Conservation (phyloP, 129 eudicot species). For the Lonicera japonica region DNA sequence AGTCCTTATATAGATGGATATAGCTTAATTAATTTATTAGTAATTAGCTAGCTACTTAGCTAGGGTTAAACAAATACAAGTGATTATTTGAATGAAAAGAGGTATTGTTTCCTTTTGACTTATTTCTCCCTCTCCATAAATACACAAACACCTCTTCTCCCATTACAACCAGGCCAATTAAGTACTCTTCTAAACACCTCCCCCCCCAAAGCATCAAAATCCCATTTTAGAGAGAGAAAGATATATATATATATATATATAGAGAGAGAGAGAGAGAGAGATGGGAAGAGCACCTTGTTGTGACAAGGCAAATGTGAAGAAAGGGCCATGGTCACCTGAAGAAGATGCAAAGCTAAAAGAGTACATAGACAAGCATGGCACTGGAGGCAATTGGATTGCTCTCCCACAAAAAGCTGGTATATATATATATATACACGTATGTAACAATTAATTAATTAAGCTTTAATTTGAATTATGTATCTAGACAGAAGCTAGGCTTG, state of each 20-base stretch:
- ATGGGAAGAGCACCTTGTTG: slow-evolving; percentile 90
- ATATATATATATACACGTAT: not conserved
- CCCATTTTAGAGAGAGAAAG: not conserved
- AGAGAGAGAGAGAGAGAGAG: slow-evolving; percentile 20
- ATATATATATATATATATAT: too few species aligned
- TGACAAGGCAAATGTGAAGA: slow-evolving; percentile 76
- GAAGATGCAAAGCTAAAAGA: slow-evolving; percentile 65
- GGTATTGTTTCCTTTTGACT: slow-evolving; percentile 37
- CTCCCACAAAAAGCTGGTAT: slow-evolving; percentile 74
- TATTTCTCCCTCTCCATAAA: slow-evolving; percentile 26
- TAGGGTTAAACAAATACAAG: not conserved
- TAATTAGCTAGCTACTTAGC: not conserved
- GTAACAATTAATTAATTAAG: not conserved
- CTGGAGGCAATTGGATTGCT: slow-evolving; percentile 77
- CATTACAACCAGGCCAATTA: slow-evolving; percentile 15
- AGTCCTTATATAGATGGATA: too few species aligned
- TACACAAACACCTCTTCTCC: slow-evolving; percentile 37
- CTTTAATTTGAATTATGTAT: slow-evolving; percentile 4
- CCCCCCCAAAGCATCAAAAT: not conserved
- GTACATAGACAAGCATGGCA: slow-evolving; percentile 52
- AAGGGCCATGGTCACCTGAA: slow-evolving; percentile 83
- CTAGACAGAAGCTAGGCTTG: too few species aligned
- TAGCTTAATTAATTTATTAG: too few species aligned
- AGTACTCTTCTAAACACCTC: not conserved
- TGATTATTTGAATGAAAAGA: not conserved